phyloP scores from a whole-genome alignment of 2,329 filamentous ascomycete species.

The Chrysoporthe cubensis region DNA sequence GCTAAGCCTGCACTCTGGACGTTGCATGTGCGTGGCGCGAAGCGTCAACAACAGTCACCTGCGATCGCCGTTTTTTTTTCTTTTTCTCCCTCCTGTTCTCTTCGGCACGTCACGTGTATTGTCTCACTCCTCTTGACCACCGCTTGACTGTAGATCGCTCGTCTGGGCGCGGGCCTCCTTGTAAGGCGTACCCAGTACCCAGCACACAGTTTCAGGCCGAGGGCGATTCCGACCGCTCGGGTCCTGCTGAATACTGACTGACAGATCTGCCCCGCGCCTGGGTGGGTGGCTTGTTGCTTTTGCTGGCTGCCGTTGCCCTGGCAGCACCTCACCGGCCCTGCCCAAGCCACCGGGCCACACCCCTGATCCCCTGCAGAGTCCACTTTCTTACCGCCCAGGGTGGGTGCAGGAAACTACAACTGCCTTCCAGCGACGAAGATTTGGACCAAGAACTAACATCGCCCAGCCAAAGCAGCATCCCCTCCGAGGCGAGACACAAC shows the following conservation, averaged over 20 bases:
- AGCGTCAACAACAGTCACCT: not conserved
- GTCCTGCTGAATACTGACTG: not conserved
- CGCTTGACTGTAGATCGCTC: too few species aligned
- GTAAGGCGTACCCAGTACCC: too few species aligned
- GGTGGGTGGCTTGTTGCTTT: not conserved
- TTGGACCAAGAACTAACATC: constrained; percentile 16
- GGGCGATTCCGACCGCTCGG: not conserved
- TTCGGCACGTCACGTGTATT: not conserved
- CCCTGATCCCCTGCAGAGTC: constrained; percentile 14
- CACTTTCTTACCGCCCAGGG: constrained; percentile 16
- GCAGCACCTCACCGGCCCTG: constrained; percentile 3
- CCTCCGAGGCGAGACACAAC: not conserved
- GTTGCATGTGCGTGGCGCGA: not conserved
- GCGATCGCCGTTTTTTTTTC: not conserved
- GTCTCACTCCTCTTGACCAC: too few species aligned
- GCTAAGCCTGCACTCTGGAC: too few species aligned
- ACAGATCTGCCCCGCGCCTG: constrained; percentile 1
- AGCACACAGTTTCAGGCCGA: too few species aligned
- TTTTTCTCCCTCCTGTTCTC: too few species aligned
- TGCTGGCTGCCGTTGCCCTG: constrained; percentile 13
- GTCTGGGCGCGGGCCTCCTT: too few species aligned
- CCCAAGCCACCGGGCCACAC: not conserved
- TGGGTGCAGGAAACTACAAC: constrained; percentile 5
- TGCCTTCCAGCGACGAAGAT: constrained; percentile 19
- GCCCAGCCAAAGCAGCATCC: constrained; percentile 19